These are phyloP conservation scores for Trametes sp. DNA, from an alignment of 1,284 basidiomycete species.

Conservation along the genomic window DNA sequence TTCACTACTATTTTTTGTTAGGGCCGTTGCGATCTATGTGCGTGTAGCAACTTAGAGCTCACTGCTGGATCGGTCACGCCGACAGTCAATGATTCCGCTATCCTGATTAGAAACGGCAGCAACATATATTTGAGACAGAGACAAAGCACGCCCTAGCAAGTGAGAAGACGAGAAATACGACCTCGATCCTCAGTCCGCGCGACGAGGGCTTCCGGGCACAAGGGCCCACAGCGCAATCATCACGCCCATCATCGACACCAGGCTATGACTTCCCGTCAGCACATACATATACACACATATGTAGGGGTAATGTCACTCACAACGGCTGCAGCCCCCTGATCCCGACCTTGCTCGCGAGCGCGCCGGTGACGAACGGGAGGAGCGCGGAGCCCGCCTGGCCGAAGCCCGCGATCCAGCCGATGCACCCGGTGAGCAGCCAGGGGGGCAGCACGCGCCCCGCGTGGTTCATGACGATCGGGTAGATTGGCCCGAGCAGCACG, in stretches of 20 bases:
- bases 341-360: slow-evolving; percentile 55
- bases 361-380: slow-evolving; percentile 64
- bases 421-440: slow-evolving; percentile 59
- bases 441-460: slow-evolving; percentile 56
- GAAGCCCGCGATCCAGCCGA: slow-evolving; percentile 66
- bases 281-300: no score
- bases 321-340: slow-evolving; percentile 36
- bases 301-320: slow-evolving; percentile 15
- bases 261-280: slow-evolving; percentile 11
- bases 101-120: no score
- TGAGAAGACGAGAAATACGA: no score
- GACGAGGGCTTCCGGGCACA: slow-evolving; percentile 28
- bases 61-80: no score
- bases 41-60: no score
- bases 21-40: no score
- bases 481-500: slow-evolving; percentile 58
- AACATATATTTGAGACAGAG: no score
- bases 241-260: slow-evolving; percentile 38
- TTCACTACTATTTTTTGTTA: no score
- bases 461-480: slow-evolving; percentile 62
- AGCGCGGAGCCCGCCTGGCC: slow-evolving; percentile 63
- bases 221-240: slow-evolving; percentile 35
- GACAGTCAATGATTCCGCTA: no score
- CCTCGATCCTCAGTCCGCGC: slow-evolving; percentile 27
- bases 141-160: no score